These are phyloP conservation scores for Blumeria graminis DNA, from an alignment of 2,329 filamentous ascomycete species.

Conservation along the genomic window DNA sequence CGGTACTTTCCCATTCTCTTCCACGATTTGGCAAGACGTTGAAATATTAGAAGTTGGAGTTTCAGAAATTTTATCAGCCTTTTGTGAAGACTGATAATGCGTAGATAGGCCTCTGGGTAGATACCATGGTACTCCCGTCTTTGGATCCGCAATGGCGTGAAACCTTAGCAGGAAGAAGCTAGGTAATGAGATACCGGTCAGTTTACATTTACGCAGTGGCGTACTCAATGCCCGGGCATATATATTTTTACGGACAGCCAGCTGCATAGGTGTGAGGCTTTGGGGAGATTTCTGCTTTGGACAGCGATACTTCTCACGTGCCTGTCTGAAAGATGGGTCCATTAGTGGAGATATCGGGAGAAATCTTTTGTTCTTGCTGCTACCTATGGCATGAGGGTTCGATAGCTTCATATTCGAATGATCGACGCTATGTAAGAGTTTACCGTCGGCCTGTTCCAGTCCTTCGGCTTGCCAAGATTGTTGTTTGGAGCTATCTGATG, in stretches of 20 bases:
- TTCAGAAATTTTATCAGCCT: not conserved
- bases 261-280: constrained; percentile 24
- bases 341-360: constrained; percentile 25
- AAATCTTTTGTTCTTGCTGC: no score
- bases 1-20: not conserved
- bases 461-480: no score
- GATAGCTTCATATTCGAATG: no score
- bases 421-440: no score
- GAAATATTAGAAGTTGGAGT: not conserved
- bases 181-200: constrained; percentile 27
- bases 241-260: constrained; percentile 33
- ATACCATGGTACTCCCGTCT: constrained; percentile 28
- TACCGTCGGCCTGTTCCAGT: no score
- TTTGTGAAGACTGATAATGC: not conserved
- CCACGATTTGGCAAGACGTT: not conserved
- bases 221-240: constrained; percentile 40
- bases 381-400: no score
- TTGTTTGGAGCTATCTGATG: no score
- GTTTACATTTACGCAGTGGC: constrained; percentile 29
- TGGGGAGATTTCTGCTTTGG: constrained; percentile 13
- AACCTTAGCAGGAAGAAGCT: constrained; percentile 39
- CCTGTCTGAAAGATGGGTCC: constrained; percentile 18
- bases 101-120: constrained; percentile 22
- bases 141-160: constrained; percentile 28
- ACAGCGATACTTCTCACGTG: constrained; percentile 12